Percentiles rank a stretch among this genome's conserved stretches.
These are phyloP conservation scores for Tulasnella calospora DNA, from an alignment of 768 basidiomycete genomes.

Conservation along the genomic window DNA sequence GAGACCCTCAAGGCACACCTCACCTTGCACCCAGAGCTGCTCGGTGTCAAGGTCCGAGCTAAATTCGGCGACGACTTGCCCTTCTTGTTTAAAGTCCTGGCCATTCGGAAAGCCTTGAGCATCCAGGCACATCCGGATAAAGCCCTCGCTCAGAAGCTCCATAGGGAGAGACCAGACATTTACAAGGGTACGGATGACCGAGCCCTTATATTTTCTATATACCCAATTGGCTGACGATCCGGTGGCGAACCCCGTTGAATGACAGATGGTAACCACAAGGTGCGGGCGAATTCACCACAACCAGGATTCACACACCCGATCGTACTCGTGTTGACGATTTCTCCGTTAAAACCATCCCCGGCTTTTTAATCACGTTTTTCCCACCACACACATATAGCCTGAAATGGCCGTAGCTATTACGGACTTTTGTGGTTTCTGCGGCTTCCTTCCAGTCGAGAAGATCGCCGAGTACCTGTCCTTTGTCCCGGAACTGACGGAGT, in stretches of 20 bases:
- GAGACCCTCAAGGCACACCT: conserved; percentile 57
- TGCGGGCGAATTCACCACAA: conserved; percentile 23
- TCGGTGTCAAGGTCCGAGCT: conserved; percentile 54
- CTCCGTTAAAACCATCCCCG: background rate
- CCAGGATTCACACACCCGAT: conserved; percentile 1
- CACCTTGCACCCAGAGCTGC: conserved; percentile 58
- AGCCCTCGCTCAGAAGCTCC: conserved; percentile 63
- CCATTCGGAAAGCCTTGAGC: conserved; percentile 82
- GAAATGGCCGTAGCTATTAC: conserved; percentile 98
- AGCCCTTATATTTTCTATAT: background rate
- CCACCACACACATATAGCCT: conserved; percentile 42
- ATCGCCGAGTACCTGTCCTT: conserved; percentile 62
- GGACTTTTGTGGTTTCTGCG: conserved; percentile 83
- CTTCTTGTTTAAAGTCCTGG: conserved; percentile 88
- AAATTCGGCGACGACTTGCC: conserved; percentile 69
- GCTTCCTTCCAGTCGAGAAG: conserved; percentile 74
- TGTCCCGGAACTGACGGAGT: conserved; percentile 70
- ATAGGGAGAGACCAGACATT: conserved; percentile 64
- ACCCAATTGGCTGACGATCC: background rate
- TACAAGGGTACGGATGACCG: conserved; percentile 67
- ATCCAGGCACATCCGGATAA: conserved; percentile 94
- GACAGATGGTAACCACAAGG: conserved; percentile 86
- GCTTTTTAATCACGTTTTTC: background rate
- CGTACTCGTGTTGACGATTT: background rate
- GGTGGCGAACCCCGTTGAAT: background rate